phyloP scores from a whole-genome alignment of 108 stramenopile genomes.

The Fragilariopsis cylindrus region DNA sequence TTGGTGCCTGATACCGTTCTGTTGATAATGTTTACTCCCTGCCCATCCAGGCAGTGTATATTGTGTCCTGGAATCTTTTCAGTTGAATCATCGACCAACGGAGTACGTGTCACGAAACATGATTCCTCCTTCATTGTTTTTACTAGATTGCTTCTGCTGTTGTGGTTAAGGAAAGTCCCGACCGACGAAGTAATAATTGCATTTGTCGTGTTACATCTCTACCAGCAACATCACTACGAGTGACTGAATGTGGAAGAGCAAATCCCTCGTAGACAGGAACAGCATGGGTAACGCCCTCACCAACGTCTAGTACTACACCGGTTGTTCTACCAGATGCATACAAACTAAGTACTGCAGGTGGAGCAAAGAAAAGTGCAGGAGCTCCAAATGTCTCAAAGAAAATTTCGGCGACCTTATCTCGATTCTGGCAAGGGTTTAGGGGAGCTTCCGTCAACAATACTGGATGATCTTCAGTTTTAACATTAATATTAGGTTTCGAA shows the following conservation, averaged over 20 bases:
- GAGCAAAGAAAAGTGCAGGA: slow-evolving; percentile 92
- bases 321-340: slow-evolving; percentile 97
- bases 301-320: slow-evolving; percentile 97
- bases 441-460: slow-evolving; percentile 96
- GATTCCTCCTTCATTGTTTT: slow-evolving; percentile 92
- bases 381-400: slow-evolving; percentile 94
- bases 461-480: slow-evolving; percentile 91
- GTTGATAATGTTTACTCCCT: slow-evolving; percentile 69
- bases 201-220: slow-evolving; percentile 93
- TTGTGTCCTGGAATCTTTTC: slow-evolving; percentile 60
- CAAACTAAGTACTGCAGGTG: slow-evolving; percentile 90
- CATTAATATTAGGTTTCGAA: slow-evolving; percentile 84
- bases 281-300: slow-evolving; percentile 95
- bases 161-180: slow-evolving; percentile 88
- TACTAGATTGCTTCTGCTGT: slow-evolving; percentile 90
- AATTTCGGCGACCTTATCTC: slow-evolving; percentile 89
- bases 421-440: slow-evolving; percentile 87
- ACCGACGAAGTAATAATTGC: slow-evolving; percentile 84
- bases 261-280: slow-evolving; percentile 98
- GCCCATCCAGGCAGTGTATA: slow-evolving; percentile 95
- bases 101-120: slow-evolving; percentile 80
- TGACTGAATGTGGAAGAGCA: slow-evolving; percentile 93
- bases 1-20: slow-evolving; percentile 92
- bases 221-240: slow-evolving; percentile 92
- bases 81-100: slow-evolving; percentile 39